Evolutionary conservation across 2,329 filamentous ascomycete species (phyloP).

Genomic region (Beauveria sp.): DNA sequence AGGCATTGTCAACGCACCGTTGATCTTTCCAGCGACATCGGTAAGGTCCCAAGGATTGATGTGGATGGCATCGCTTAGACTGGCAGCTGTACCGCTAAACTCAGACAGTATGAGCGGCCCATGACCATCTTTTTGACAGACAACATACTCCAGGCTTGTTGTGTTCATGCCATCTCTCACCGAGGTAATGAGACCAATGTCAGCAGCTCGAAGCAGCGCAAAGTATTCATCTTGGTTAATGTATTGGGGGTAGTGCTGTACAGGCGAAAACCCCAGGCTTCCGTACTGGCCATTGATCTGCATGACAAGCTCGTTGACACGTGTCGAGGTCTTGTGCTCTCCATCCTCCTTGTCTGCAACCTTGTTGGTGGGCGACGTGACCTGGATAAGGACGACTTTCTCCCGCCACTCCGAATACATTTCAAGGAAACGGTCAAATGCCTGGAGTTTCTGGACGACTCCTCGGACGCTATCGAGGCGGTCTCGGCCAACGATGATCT

Average conservation of each 20-base stretch:
- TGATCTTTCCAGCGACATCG: constrained; percentile 76
- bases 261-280: constrained; percentile 79
- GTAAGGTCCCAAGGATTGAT: constrained; percentile 94
- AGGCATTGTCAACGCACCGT: constrained; percentile 72
- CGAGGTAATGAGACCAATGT: constrained; percentile 90
- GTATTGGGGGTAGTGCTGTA: constrained; percentile 93
- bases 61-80: constrained; percentile 76
- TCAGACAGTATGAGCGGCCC: constrained; percentile 91
- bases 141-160: constrained; percentile 87
- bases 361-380: constrained; percentile 78
- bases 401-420: constrained; percentile 87
- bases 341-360: constrained; percentile 70
- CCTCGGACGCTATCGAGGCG: constrained; percentile 88
- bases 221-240: constrained; percentile 87
- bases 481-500: constrained; percentile 90
- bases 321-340: constrained; percentile 74
- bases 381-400: constrained; percentile 88
- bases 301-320: constrained; percentile 84
- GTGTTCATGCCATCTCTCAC: constrained; percentile 98
- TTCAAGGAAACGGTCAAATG: constrained; percentile 87
- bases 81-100: constrained; percentile 89
- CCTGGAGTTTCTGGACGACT: constrained; percentile 91
- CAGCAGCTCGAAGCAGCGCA: constrained; percentile 79
- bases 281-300: constrained; percentile 89
- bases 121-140: constrained; percentile 80